These are phyloP conservation scores for Trichoderma reesei DNA, from an alignment of 495 filamentous ascomycete species.

Conservation along the genomic window DNA sequence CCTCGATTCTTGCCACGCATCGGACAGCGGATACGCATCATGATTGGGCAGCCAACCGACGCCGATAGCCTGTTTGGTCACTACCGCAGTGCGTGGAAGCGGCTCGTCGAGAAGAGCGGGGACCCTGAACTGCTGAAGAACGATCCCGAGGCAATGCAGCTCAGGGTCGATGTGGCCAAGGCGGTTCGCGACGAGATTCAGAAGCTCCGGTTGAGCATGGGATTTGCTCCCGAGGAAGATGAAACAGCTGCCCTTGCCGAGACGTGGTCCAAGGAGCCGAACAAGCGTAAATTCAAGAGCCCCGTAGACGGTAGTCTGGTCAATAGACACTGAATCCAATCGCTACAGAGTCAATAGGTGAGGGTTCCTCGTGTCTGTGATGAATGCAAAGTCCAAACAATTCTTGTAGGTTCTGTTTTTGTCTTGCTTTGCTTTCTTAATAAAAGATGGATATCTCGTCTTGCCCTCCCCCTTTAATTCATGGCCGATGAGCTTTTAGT, in stretches of 20 bases:
- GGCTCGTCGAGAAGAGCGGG: slow-evolving; percentile 27
- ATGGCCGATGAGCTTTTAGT: neutral
- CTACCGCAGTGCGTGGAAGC: neutral
- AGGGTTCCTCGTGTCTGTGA: neutral
- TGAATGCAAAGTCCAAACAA: neutral
- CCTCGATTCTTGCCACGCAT: slow-evolving; percentile 76
- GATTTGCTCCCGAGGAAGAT: slow-evolving; percentile 65
- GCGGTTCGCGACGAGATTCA: slow-evolving; percentile 70
- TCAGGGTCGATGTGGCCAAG: slow-evolving; percentile 74
- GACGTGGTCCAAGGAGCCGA: slow-evolving; percentile 34
- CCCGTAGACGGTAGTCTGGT: slow-evolving; percentile 37
- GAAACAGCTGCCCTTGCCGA: slow-evolving; percentile 34
- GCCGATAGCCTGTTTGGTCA: slow-evolving; percentile 47
- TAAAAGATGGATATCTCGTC: neutral
- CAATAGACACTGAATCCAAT: slow-evolving; percentile 25
- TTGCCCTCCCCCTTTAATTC: neutral
- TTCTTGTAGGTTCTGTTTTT: neutral
- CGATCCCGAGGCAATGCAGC: slow-evolving; percentile 59
- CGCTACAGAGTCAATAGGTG: neutral
- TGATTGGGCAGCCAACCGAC: slow-evolving; percentile 60
- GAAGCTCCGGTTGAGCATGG: slow-evolving; percentile 58
- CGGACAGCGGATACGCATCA: slow-evolving; percentile 60
- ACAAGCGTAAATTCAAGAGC: slow-evolving; percentile 35
- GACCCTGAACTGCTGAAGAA: slow-evolving; percentile 43
- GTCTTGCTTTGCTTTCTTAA: too few relatives aligned